These are phyloP conservation scores for Solioccasus polychromus DNA, from an alignment of 768 basidiomycete genomes.

Conservation along the genomic window DNA sequence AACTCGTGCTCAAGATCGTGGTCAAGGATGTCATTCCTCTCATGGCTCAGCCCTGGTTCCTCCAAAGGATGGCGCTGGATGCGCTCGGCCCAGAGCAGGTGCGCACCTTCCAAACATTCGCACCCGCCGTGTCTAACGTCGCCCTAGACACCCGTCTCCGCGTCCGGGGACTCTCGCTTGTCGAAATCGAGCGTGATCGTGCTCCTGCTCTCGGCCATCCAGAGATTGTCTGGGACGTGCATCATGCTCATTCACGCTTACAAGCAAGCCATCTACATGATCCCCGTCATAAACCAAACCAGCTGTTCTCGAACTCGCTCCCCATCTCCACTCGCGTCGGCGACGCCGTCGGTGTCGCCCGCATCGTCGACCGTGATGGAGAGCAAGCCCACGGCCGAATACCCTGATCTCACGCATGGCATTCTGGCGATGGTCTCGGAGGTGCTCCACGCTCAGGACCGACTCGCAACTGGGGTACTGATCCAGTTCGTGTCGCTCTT, in stretches of 20 bases:
- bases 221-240: constrained; percentile 65
- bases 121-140: not conserved
- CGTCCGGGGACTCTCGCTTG: constrained; percentile 32
- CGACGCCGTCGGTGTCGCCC: constrained; percentile 21
- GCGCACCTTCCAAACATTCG: not conserved
- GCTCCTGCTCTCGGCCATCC: constrained; percentile 70
- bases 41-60: constrained; percentile 88
- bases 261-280: constrained; percentile 60
- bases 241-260: constrained; percentile 67
- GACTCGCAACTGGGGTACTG: constrained; percentile 46
- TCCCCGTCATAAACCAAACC: constrained; percentile 61
- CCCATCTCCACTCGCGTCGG: not conserved
- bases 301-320: not conserved
- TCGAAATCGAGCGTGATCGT: constrained; percentile 59
- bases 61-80: constrained; percentile 67
- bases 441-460: constrained; percentile 46
- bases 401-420: constrained; percentile 40
- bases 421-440: constrained; percentile 47
- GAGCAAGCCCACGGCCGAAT: constrained; percentile 1
- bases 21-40: constrained; percentile 65
- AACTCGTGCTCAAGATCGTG: constrained; percentile 77
- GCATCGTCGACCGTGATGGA: constrained; percentile 24
- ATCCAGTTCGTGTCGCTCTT: constrained; percentile 47
- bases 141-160: constrained; percentile 22
- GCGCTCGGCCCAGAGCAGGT: constrained; percentile 50